phyloP scores from a whole-genome alignment of 163 green algal genomes.

The Trebouxia gelatinosa region DNA sequence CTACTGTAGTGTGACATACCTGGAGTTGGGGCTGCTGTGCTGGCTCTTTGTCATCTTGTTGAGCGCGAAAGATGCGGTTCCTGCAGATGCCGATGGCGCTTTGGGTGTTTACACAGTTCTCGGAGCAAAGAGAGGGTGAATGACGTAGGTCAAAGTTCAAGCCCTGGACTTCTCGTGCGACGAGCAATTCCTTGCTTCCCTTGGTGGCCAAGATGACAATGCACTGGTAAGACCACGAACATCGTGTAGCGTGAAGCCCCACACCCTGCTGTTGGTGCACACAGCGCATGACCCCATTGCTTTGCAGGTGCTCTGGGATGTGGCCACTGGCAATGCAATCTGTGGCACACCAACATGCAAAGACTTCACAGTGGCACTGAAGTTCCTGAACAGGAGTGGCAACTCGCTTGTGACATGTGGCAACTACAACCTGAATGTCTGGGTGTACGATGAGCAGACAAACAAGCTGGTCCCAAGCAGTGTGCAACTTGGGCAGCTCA shows the following conservation, averaged over 20 bases:
- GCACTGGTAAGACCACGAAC: conserved; percentile 71
- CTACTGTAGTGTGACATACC: no score
- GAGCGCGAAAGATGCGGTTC: no score
- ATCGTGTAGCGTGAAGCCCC: no score
- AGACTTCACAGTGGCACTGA: conserved; percentile 65
- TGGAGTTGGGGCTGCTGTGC: no score
- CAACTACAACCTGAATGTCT: conserved; percentile 76
- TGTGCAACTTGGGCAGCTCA: conserved; percentile 70
- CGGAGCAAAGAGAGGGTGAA: no score
- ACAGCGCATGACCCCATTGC: not conserved
- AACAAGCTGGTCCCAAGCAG: conserved; percentile 73
- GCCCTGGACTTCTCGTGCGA: conserved; percentile 74
- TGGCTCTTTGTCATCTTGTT: no score
- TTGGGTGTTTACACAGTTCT: no score
- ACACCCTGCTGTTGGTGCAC: no score
- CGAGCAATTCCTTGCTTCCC: conserved; percentile 68
- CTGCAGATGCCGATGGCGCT: no score
- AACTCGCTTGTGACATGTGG: conserved; percentile 67
- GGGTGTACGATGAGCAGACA: conserved; percentile 65
- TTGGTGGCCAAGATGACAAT: conserved; percentile 88
- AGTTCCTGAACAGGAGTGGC: conserved; percentile 73
- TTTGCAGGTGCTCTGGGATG: conserved; percentile 79
- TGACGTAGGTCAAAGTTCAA: conserved; percentile 85
- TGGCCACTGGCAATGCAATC: conserved; percentile 69
- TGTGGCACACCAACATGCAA: conserved; percentile 71